Conservation (phyloP, 805 yeast genomes). For the Yarrowia sp. region DNA sequence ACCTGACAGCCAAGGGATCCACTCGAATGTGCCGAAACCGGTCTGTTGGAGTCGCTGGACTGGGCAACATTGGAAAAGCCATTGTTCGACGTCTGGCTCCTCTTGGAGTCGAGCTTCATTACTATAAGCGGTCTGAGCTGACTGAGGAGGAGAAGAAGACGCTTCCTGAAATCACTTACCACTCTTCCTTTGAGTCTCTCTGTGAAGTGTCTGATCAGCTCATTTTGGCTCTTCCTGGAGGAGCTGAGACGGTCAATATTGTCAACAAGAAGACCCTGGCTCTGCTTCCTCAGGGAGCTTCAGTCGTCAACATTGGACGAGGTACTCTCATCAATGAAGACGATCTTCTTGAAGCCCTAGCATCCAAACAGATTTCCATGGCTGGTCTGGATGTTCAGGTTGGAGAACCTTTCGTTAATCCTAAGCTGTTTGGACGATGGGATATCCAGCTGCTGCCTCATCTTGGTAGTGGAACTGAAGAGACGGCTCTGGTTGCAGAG, state of each 20-base stretch:
- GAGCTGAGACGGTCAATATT: conserved; percentile 55
- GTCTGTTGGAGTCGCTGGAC: conserved; percentile 64
- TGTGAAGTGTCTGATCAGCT: conserved; percentile 52
- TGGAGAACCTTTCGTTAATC: conserved; percentile 57
- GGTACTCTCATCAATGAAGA: conserved; percentile 67
- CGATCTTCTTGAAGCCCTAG: conserved; percentile 60
- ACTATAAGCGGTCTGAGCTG: conserved; percentile 55
- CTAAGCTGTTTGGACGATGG: conserved; percentile 51
- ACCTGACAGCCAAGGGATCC: conserved; percentile 47
- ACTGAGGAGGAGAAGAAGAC: conserved; percentile 40
- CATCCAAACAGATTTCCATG: conserved; percentile 57
- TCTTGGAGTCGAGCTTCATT: conserved; percentile 65
- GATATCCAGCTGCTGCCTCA: conserved; percentile 72
- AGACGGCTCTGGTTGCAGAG: conserved; percentile 31
- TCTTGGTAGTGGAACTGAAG: conserved; percentile 60
- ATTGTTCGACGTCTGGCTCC: conserved; percentile 55
- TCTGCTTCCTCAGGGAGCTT: conserved; percentile 51
- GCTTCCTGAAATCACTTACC: conserved; percentile 43
- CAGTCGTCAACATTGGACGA: conserved; percentile 73
- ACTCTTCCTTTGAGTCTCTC: conserved; percentile 46
- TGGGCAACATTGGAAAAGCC: conserved; percentile 70
- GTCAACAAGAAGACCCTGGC: conserved; percentile 50
- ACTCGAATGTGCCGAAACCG: conserved; percentile 56
- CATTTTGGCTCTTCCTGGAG: conserved; percentile 66
- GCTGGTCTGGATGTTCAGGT: conserved; percentile 75